Evolutionary conservation across 768 basidiomycete species (phyloP).

Genomic region (Hericium alpestre): DNA sequence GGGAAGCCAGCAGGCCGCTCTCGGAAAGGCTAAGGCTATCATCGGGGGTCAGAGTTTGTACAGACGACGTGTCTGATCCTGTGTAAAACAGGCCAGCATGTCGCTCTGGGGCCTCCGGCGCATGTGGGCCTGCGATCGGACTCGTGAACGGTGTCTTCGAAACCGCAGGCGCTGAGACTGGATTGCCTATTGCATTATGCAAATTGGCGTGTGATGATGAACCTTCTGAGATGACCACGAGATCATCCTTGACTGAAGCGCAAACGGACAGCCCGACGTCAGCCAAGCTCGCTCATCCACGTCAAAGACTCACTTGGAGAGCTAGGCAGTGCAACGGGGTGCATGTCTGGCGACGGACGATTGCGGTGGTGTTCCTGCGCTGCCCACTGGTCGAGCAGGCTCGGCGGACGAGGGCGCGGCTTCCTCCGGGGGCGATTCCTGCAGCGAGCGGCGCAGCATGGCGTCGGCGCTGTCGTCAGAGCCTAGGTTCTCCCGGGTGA

Average conservation of each 20-base stretch:
- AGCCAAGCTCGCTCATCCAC: too few species aligned
- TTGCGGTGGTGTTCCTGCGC: constrained; percentile 3
- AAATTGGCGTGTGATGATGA: too few species aligned
- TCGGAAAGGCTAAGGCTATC: not conserved
- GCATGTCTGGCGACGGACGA: constrained; percentile 20
- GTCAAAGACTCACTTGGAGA: constrained; percentile 10
- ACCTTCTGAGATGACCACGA: not conserved
- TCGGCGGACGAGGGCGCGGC: too few species aligned
- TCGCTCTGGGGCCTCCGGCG: not conserved
- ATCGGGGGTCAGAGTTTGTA: constrained; percentile 2
- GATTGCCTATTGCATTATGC: too few species aligned
- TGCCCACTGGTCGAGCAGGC: constrained; percentile 15
- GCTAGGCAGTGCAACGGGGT: constrained; percentile 12
- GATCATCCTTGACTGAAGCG: not conserved
- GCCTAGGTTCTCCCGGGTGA: constrained; percentile 47
- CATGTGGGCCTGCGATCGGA: not conserved
- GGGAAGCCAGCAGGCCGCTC: not conserved
- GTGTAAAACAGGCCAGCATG: not conserved
- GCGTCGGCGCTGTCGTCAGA: constrained; percentile 14
- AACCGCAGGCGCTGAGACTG: too few species aligned
- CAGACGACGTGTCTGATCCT: not conserved
- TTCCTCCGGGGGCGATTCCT: not conserved
- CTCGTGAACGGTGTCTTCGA: too few species aligned
- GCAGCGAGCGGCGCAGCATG: not conserved
- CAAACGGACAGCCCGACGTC: too few species aligned